A percentile compares a stretch with the other conserved stretches of the same genome.
Evolutionary conservation across 2,329 filamentous ascomycete genomes (phyloP).

Genomic region (Penicillium verrucosum): DNA sequence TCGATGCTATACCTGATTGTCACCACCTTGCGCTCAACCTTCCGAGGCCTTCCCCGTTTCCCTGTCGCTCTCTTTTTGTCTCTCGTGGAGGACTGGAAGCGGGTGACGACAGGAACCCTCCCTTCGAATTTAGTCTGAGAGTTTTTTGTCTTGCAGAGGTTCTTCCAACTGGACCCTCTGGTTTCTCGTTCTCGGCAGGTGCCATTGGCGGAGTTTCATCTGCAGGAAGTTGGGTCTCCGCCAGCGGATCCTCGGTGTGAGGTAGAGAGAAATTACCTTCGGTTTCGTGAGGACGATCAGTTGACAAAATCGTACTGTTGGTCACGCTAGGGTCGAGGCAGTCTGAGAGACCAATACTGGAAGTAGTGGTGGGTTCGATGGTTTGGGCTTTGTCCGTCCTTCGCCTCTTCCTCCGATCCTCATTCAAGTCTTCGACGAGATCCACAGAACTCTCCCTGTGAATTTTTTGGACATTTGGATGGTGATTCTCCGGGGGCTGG

Average conservation of each 20-base stretch:
- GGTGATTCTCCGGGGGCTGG: not conserved
- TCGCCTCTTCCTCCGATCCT: slow-evolving; percentile 36
- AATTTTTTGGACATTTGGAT: not conserved
- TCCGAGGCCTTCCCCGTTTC: slow-evolving; percentile 37
- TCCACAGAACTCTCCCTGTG: not conserved
- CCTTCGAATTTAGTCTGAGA: slow-evolving; percentile 43
- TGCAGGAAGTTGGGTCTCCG: not conserved
- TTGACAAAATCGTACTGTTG: too few relatives aligned
- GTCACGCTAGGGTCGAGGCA: slow-evolving; percentile 10
- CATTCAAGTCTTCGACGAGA: slow-evolving; percentile 34
- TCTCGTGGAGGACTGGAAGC: slow-evolving; percentile 18
- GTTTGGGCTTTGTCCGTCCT: slow-evolving; percentile 26
- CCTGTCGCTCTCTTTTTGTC: slow-evolving; percentile 16
- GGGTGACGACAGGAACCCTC: slow-evolving; percentile 43
- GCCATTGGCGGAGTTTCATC: not conserved
- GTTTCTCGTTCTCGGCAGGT: not conserved
- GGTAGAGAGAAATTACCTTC: not conserved
- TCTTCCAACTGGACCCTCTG: not conserved
- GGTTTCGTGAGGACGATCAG: not conserved
- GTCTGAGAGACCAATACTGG: slow-evolving; percentile 13
- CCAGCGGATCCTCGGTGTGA: slow-evolving; percentile 1
- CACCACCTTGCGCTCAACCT: slow-evolving; percentile 42
- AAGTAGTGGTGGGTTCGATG: slow-evolving; percentile 2
- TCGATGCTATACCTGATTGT: slow-evolving; percentile 60
- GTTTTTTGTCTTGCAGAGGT: slow-evolving; percentile 50